Conservation (phyloP, 148 eudicot genomes). For the Silene latifolia region DNA sequence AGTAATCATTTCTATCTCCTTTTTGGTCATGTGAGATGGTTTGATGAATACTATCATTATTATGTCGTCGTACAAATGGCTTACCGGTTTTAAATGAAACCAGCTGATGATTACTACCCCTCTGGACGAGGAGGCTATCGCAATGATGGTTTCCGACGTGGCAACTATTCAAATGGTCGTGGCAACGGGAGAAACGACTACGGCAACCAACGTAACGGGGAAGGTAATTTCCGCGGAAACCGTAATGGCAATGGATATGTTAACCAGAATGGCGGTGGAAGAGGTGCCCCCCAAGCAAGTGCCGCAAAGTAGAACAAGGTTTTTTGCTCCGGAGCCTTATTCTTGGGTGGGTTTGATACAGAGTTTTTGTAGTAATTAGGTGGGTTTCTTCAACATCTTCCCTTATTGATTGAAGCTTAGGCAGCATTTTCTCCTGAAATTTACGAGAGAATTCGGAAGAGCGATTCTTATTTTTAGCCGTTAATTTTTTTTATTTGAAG, state of each 20-base stretch:
- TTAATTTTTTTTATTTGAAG: conserved; percentile 1
- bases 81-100: background rate
- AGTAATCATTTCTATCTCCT: too few relatives aligned
- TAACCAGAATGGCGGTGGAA: conserved; percentile 31
- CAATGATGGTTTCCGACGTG: conserved; percentile 44
- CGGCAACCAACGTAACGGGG: conserved; percentile 29
- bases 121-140: conserved; percentile 45
- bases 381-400: conserved; percentile 4
- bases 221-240: conserved; percentile 21
- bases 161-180: conserved; percentile 38
- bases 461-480: conserved; percentile 4
- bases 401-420: conserved; percentile 10
- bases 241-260: conserved; percentile 23
- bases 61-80: too few relatives aligned
- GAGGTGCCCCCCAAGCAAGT: conserved; percentile 22
- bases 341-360: conserved; percentile 19
- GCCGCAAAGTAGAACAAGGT: conserved; percentile 24
- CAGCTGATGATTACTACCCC: conserved; percentile 21
- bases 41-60: too few relatives aligned
- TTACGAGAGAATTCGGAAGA: conserved; percentile 11
- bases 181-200: conserved; percentile 30
- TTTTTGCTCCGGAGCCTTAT: background rate
- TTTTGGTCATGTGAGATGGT: too few relatives aligned
- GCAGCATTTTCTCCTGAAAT: background rate
- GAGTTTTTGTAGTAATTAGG: conserved; percentile 38